Percentiles rank a stretch among this genome's conserved stretches.
Conservation (phyloP, 257 asterid species). For the Solanum phureja region DNA sequence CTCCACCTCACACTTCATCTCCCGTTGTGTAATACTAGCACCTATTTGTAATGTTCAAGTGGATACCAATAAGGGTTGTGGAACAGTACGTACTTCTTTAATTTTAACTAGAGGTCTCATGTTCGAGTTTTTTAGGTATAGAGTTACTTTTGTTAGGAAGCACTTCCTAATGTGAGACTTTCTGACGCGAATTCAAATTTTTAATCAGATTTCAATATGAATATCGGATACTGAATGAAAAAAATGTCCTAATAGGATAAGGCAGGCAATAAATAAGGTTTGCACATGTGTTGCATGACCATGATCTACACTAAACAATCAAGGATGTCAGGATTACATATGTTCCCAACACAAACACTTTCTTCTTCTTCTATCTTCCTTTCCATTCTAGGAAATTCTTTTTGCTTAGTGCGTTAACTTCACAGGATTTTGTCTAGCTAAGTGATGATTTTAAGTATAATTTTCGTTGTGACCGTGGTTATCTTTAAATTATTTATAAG, state of each 20-base stretch:
- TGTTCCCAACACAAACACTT: not conserved
- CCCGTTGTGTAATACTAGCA: not conserved
- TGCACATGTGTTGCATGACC: not conserved
- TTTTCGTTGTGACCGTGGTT: too few species aligned
- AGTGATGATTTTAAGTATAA: not conserved
- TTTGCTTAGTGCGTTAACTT: not conserved
- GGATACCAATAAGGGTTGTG: not conserved
- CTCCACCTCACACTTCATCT: not conserved
- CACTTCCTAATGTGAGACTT: not conserved
- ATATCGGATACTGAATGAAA: too few species aligned
- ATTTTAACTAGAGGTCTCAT: not conserved
- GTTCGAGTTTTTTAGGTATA: accelerated
- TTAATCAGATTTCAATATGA: too few species aligned
- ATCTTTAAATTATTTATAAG: too few species aligned
- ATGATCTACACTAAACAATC: not conserved
- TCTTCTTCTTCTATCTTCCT: not conserved
- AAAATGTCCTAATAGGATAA: not conserved
- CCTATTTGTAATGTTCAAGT: not conserved
- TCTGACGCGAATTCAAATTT: too few species aligned
- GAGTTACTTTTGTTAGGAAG: not conserved
- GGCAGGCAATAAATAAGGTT: not conserved
- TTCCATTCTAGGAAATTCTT: not conserved
- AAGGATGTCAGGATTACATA: not conserved
- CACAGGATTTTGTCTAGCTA: not conserved
- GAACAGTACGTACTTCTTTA: not conserved